phyloP scores from a whole-genome alignment of 306 rosid species.

The Delonix regia region DNA sequence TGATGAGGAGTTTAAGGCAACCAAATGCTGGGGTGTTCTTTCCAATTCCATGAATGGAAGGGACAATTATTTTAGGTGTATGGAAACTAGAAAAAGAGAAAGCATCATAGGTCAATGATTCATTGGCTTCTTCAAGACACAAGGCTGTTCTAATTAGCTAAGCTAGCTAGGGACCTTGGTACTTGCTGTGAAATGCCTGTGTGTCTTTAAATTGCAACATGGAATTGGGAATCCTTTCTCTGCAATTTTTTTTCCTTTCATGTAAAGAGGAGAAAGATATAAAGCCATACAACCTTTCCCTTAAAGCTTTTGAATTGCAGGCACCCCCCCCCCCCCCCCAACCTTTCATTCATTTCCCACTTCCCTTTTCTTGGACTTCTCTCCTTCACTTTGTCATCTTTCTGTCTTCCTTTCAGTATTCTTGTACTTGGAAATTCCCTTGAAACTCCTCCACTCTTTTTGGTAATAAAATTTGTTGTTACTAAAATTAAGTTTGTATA shows the following conservation, averaged over 20 bases:
- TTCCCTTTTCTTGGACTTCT: not conserved
- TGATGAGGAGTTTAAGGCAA: too few relatives aligned
- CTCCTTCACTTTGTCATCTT: not conserved
- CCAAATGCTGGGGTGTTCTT: too few relatives aligned
- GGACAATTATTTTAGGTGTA: conserved; percentile 7
- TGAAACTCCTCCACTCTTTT: too few relatives aligned
- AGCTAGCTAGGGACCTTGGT: not conserved
- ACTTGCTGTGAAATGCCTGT: not conserved
- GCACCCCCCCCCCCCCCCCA: too few relatives aligned
- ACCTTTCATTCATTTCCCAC: not conserved
- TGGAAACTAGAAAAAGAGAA: not conserved
- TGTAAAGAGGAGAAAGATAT: not conserved
- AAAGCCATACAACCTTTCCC: not conserved
- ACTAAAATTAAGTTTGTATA: too few relatives aligned
- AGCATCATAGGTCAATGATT: not conserved
- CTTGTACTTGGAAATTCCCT: not conserved
- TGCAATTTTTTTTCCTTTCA: too few relatives aligned
- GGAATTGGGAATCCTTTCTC: not conserved
- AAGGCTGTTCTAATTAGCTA: too few relatives aligned
- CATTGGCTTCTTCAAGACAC: too few relatives aligned
- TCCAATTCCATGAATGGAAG: conserved; percentile 29
- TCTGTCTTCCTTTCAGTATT: not conserved
- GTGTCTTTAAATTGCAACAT: not conserved
- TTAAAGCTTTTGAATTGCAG: not conserved
- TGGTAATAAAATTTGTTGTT: too few relatives aligned